Evolutionary conservation across 768 basidiomycete genomes (phyloP), one percentile per base, ranked within the genome.

Genomic region (Dentipellis sp.): DNA sequence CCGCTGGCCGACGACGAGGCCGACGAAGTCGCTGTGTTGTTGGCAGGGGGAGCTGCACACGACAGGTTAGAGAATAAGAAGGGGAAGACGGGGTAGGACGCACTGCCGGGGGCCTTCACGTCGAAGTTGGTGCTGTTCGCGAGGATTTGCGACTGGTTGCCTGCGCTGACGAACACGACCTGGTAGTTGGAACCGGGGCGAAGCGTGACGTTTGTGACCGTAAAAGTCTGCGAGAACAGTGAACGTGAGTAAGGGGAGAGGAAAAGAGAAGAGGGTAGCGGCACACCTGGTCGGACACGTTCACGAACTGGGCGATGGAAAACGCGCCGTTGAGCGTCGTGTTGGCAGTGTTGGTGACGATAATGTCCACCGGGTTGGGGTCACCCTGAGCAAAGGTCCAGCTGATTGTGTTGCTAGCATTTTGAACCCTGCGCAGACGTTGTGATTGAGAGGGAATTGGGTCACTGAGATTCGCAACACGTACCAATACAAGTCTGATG

Each of bases 71-170:
- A 22, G n/a, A 4, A n/a, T 14, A 34, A 17, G 22, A 49, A n/a
- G 46, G 4, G 50, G 42, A 10, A 40, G 16, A 12, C 11, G 16
- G n/a, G 39, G 34, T 23, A 10, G 58, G 23, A 67, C 73, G 55
- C 59, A 74, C 73, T 73, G 49, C 73, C 73, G 10, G 64, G 48
- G n/a, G 71, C 60, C 60, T 64, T 68, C 17, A 75, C 70, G 35
- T 64, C 61, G 61, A 75, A 75, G 4, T 58, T 37, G 17, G 63
- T 29, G 60, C 69, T 70, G 34, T 58, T 62, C 1, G 73, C 74
- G 56, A 64, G 66, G 35, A 74, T 58, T 34, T 72, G 59, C 10
- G 62, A 59, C 16, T n/a, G 7, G 61, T 75, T 71, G 19, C 52
- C 48, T 16, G 68, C 62, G 62, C 69, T 71, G 46, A 71, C 64